These are phyloP conservation scores for Cymodocea nodosa DNA, from an alignment of 116 monocot species.

Conservation along the genomic window DNA sequence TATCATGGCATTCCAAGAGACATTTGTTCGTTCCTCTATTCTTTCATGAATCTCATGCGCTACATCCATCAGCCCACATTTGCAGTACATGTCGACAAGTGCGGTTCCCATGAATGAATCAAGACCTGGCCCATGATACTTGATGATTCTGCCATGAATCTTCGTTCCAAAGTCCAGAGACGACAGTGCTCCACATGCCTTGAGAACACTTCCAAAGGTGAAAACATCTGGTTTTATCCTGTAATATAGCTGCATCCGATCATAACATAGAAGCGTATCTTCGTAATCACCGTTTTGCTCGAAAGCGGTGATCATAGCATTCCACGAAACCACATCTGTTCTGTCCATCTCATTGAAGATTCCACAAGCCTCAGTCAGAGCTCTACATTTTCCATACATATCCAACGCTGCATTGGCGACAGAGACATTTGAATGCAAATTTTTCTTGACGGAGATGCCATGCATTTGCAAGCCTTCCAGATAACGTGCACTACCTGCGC, in stretches of 20 bases:
- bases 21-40: slow-evolving; percentile 27
- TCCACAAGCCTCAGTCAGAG: slow-evolving; percentile 24
- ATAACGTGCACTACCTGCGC: slow-evolving; percentile 40
- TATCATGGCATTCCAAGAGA: slow-evolving; percentile 82
- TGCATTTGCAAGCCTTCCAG: slow-evolving; percentile 55
- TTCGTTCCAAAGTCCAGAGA: slow-evolving; percentile 36
- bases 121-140: slow-evolving; percentile 47
- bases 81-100: slow-evolving; percentile 86
- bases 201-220: slow-evolving; percentile 72
- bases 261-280: slow-evolving; percentile 31
- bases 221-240: slow-evolving; percentile 64
- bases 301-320: slow-evolving; percentile 58
- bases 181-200: slow-evolving; percentile 47
- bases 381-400: slow-evolving; percentile 80
- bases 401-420: slow-evolving; percentile 62
- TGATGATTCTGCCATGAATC: slow-evolving; percentile 61
- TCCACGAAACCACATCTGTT: slow-evolving; percentile 69
- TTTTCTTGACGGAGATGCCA: slow-evolving; percentile 38
- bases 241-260: slow-evolving; percentile 39
- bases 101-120: slow-evolving; percentile 54
- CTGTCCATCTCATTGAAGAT: slow-evolving; percentile 41
- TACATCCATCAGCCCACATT: slow-evolving; percentile 54
- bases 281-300: slow-evolving; percentile 58
- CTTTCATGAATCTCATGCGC: slow-evolving; percentile 54
- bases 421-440: slow-evolving; percentile 24